phyloP scores from a whole-genome alignment of 768 basidiomycete species.

The Kwoniella pini region DNA sequence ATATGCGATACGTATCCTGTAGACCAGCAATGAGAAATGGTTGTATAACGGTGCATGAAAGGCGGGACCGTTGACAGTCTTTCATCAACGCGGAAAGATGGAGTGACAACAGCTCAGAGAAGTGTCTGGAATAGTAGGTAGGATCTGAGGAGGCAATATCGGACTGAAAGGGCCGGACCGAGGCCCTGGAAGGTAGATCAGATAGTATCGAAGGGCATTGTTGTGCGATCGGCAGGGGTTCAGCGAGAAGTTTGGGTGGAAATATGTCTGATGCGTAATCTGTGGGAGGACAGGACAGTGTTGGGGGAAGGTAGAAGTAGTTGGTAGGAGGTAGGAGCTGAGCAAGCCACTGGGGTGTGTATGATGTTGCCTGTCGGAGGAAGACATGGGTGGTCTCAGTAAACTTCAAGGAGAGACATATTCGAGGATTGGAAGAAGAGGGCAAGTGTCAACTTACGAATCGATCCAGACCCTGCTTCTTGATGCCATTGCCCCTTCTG shows the following conservation, averaged over 20 bases:
- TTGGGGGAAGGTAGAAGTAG: conserved; percentile 2
- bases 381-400: background rate
- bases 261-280: conserved; percentile 22
- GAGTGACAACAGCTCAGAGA: conserved; percentile 28
- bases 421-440: background rate
- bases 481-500: background rate
- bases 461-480: background rate
- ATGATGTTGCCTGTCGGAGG: conserved; percentile 23
- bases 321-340: conserved; percentile 14
- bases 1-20: conserved; percentile 15
- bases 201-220: conserved; percentile 26
- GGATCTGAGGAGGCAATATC: background rate
- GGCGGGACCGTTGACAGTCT: conserved; percentile 9
- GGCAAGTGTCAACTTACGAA: background rate
- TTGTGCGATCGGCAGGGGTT: background rate
- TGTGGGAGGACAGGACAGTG: conserved; percentile 14
- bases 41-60: conserved; percentile 18
- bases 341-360: conserved; percentile 30
- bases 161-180: conserved; percentile 7
- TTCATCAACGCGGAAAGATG: conserved; percentile 24
- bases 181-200: background rate
- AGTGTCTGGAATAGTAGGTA: conserved; percentile 30
- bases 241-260: conserved; percentile 3
- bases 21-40: background rate
- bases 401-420: background rate